phyloP scores from a whole-genome alignment of 306 rosid genomes.

The Sicyos edulis region DNA sequence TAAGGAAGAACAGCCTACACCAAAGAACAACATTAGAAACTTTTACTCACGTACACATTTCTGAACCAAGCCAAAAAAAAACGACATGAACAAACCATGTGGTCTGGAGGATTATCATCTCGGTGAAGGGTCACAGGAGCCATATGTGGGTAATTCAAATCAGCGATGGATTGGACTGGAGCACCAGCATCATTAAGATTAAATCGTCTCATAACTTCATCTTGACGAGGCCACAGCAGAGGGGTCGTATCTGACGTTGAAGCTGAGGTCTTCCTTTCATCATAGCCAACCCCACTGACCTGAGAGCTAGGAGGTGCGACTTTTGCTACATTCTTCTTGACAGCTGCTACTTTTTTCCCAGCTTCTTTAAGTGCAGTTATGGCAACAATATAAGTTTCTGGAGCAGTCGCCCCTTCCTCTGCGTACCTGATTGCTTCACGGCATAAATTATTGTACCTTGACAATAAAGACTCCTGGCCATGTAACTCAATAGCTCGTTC shows the following conservation, averaged over 20 bases:
- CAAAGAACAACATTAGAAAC: slow-evolving; percentile 15
- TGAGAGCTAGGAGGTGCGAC: slow-evolving; percentile 54
- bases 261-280: slow-evolving; percentile 49
- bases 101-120: slow-evolving; percentile 74
- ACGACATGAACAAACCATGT: slow-evolving; percentile 40
- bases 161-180: slow-evolving; percentile 56
- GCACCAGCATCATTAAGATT: slow-evolving; percentile 74
- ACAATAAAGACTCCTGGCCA: slow-evolving; percentile 55
- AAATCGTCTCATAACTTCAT: slow-evolving; percentile 61
- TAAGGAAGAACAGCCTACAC: slow-evolving; percentile 75
- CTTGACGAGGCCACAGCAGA: slow-evolving; percentile 79
- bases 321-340: slow-evolving; percentile 64
- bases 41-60: not conserved
- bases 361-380: slow-evolving; percentile 64
- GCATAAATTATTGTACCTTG: slow-evolving; percentile 62
- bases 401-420: slow-evolving; percentile 74
- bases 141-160: slow-evolving; percentile 77
- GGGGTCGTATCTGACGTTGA: slow-evolving; percentile 63
- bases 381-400: slow-evolving; percentile 72
- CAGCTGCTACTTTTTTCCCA: slow-evolving; percentile 56
- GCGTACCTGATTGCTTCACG: slow-evolving; percentile 79
- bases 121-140: slow-evolving; percentile 82
- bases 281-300: slow-evolving; percentile 45
- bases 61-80: slow-evolving; percentile 12
- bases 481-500: slow-evolving; percentile 53